Percentiles rank a stretch among this genome's conserved stretches.
Conservation (phyloP, 306 rosid species). For the Mucuna pruriens region DNA sequence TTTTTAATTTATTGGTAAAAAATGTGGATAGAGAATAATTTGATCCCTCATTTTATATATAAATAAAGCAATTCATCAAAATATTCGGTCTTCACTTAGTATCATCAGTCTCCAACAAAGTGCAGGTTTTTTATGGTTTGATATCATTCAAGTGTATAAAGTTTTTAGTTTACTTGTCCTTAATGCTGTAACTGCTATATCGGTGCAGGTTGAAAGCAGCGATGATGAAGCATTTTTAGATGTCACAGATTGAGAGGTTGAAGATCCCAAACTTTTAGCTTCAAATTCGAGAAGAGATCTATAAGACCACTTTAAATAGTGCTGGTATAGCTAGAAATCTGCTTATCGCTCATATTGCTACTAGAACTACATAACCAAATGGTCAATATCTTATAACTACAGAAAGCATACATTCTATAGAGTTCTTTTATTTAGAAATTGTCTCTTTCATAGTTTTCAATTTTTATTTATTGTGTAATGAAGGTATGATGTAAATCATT, state of each 20-base stretch:
- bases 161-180: conserved; percentile 10
- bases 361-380: conserved; percentile 87
- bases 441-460: conserved; percentile 8
- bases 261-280: conserved; percentile 71
- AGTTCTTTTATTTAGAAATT: conserved; percentile 21
- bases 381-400: conserved; percentile 81
- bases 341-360: conserved; percentile 94
- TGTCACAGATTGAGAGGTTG: conserved; percentile 58
- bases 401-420: conserved; percentile 60
- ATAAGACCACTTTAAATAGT: conserved; percentile 72
- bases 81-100: too few species aligned
- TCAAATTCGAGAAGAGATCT: conserved; percentile 73
- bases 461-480: conserved; percentile 22
- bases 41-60: too few species aligned
- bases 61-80: too few species aligned
- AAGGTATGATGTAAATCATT: not conserved
- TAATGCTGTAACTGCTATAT: conserved; percentile 25
- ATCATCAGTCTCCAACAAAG: too few species aligned
- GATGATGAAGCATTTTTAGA: conserved; percentile 94
- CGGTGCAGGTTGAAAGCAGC: conserved; percentile 84
- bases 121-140: conserved; percentile 65
- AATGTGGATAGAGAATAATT: too few species aligned
- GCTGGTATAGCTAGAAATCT: conserved; percentile 82
- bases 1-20: too few species aligned
- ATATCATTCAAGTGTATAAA: conserved; percentile 24